Base-by-base conservation (phyloP, 768 basidiomycete species). In the Sporobolomyces roseus region DNA sequence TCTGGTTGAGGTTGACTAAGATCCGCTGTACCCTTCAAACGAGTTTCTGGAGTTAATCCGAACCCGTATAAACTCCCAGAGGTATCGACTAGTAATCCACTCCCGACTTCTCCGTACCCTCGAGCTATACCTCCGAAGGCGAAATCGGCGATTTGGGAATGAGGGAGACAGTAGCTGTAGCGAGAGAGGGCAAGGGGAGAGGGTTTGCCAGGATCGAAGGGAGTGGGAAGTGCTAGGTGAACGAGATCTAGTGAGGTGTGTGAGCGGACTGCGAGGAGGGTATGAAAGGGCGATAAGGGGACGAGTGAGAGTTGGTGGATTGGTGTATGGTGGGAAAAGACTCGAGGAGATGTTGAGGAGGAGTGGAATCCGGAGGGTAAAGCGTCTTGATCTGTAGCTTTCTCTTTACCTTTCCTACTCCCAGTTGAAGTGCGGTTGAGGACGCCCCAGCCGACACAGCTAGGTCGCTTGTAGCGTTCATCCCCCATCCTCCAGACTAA, bases 31-130 rank as follows among this genome's bases (percentile, higher is more conserved):
- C 38, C 38, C 10, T 17, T 41, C 17, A 9, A 17, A 41, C 17
- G 38, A 41, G 17, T 9, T 41, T 41, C 38, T 41, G 10, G 38
- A 9, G 30, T 33, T 17, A 33, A 54, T 16, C 36, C 54, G 19
- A 56, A 72, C 7, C 66, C 71, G 17, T 36, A 72, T 25, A 73
- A 38, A 21, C 29, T 38, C 0, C 71, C 71, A 17, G 36, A 38
- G 0, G 32, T 41, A 32, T 73, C 71, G 30, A 63, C 71, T 10
- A 65, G 32, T 23, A 73, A 41, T 2, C 71, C 71, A 1, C 23
- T 35, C 3, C 71, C 66, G 2, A 21, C n/a, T 5, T 25, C 14
- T 4, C 62, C 60, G 6, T 50, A 55, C 0, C 41, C 41, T 21
- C n/a, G 3, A 4, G 3, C 1, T 9, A 59, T 25, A 1, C 66